These are phyloP conservation scores for Claviceps cyperi DNA, from an alignment of 2,329 filamentous ascomycete genomes.

Conservation along the genomic window DNA sequence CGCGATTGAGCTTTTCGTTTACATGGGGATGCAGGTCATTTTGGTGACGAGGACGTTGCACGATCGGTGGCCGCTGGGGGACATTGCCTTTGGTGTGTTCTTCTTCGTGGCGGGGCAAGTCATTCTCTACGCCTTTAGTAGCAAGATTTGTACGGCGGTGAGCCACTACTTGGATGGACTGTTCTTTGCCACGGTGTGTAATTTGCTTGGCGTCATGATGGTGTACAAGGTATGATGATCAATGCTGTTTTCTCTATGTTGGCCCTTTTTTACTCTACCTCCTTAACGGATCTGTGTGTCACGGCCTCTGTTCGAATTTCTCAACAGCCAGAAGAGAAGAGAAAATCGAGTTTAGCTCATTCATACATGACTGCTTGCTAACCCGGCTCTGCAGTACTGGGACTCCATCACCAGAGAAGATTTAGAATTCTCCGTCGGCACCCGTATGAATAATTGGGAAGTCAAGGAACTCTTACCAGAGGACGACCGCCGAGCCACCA, in stretches of 20 bases:
- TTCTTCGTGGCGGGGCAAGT: conserved; percentile 91
- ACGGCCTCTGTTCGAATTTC: background rate
- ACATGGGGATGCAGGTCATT: conserved; percentile 74
- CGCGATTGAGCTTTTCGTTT: conserved; percentile 72
- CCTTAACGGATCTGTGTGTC: background rate
- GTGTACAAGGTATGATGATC: conserved; percentile 67
- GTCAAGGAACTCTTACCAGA: conserved; percentile 81
- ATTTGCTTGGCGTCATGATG: conserved; percentile 96
- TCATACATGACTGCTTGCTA: background rate
- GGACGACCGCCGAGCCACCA: conserved; percentile 59
- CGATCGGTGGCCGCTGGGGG: conserved; percentile 87
- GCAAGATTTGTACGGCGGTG: conserved; percentile 66
- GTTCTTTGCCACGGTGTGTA: conserved; percentile 89
- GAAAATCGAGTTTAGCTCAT: background rate
- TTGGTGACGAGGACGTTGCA: conserved; percentile 81
- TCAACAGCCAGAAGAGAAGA: background rate
- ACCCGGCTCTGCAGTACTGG: conserved; percentile 60
- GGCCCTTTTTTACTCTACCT: background rate
- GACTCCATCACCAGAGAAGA: conserved; percentile 98
- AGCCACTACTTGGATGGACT: conserved; percentile 90
- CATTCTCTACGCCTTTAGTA: conserved; percentile 78
- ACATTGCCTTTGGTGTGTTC: conserved; percentile 79
- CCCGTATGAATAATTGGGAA: conserved; percentile 94
- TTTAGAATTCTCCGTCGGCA: conserved; percentile 92
- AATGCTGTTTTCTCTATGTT: background rate